Evolutionary conservation across 2,329 filamentous ascomycete genomes (phyloP), one percentile per base, ranked within the genome.

Genomic region (Ophiostoma quercus): DNA sequence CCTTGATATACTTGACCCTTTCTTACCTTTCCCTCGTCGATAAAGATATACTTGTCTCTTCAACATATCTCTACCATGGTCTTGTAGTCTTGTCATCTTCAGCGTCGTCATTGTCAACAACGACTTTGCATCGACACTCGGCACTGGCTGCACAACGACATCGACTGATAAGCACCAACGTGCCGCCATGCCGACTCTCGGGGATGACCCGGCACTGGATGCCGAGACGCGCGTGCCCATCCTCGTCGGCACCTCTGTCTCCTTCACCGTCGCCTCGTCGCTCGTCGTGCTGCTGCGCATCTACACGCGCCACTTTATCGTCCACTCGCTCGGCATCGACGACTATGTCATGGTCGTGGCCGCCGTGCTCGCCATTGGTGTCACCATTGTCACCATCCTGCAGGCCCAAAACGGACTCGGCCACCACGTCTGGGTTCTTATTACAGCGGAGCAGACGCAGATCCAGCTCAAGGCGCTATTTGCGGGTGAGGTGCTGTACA

Each of bases 401-500:
- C 75, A 77, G 62, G 72, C 75, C 9, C 65, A 75, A 25, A 74
- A 75, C 68, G 75, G 74, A 19, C 71, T 78, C 1, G 77, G 76
- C 0, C 71, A 71, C 5, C 77, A 78, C 66, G 65, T 65, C 4
- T 76, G 74, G 76, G 51, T 75, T 47, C 22, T 25, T 25, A 74
- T 76, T 5, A 70, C 67, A 32, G 47, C 68, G 14, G 68, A 71
- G 0, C 71, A 74, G 34, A 71, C 70, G 19, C 70, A 73, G 12
- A 66, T 68, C 11, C 77, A 78, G 70, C 72, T 77, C 57, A 76
- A 75, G 73, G 73, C 74, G 0, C 74, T 80, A 7, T 78, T 77
- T 65, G 70, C 74, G 8, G 75, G 76, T n/a, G 77, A 80, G 32
- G 63, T 79, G 34, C 71, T 76, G 29, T 80, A 80, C 74, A 79